These are phyloP conservation scores for Alloteropsis angusta DNA, from an alignment of 202 grass and related monocot species.

Conservation along the genomic window DNA sequence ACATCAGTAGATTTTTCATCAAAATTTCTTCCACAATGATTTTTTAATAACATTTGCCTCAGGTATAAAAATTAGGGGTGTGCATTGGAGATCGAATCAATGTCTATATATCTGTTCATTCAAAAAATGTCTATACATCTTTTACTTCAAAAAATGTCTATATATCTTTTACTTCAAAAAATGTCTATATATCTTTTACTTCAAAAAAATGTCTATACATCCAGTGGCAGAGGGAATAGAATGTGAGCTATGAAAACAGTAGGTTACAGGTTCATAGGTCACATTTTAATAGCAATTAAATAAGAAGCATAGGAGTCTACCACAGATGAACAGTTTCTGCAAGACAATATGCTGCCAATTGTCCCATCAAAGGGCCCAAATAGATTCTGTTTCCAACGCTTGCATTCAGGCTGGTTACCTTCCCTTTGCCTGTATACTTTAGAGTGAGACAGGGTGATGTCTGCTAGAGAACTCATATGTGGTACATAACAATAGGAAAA, in stretches of 20 bases:
- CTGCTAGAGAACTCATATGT: slow-evolving; percentile 59
- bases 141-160: too few species aligned
- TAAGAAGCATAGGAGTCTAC: slow-evolving; percentile 50
- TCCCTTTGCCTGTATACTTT: slow-evolving; percentile 68
- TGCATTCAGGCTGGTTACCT: slow-evolving; percentile 52
- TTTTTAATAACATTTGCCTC: background rate
- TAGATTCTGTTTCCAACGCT: slow-evolving; percentile 71
- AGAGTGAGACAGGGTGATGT: slow-evolving; percentile 52
- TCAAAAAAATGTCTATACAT: background rate
- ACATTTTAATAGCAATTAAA: slow-evolving; percentile 15
- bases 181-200: background rate
- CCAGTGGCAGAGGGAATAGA: slow-evolving; percentile 3
- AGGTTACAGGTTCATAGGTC: background rate
- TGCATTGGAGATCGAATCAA: background rate
- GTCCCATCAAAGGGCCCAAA: slow-evolving; percentile 83
- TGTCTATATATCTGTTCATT: background rate
- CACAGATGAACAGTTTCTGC: slow-evolving; percentile 78
- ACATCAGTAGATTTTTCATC: slow-evolving; percentile 1
- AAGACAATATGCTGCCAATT: slow-evolving; percentile 83
- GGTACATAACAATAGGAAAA: slow-evolving; percentile 60
- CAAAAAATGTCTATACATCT: background rate
- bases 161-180: background rate
- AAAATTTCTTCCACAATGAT: background rate
- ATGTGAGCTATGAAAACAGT: background rate
- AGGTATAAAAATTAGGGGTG: slow-evolving; percentile 1